Conservation (phyloP, 192 early-diverging fungal species). For the Coemansia sp. region DNA sequence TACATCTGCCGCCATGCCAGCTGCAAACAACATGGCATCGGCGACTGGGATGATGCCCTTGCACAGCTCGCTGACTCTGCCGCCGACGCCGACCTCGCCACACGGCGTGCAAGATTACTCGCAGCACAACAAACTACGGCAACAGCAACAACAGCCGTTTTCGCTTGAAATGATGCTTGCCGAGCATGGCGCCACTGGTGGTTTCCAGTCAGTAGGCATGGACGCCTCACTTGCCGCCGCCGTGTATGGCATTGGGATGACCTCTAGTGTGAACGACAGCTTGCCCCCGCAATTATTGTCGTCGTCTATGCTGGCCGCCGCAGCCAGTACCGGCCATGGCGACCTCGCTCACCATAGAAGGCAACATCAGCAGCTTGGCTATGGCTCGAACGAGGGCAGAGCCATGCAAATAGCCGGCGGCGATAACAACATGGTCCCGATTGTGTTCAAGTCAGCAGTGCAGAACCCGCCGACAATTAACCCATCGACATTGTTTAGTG, state of each 20-base stretch:
- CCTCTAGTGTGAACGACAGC: slow-evolving; percentile 15
- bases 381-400: background rate
- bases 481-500: slow-evolving; percentile 18
- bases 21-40: slow-evolving; percentile 2
- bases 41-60: slow-evolving; percentile 9
- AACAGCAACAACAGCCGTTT: slow-evolving; percentile 15
- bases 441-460: slow-evolving; percentile 43
- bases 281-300: slow-evolving; percentile 17
- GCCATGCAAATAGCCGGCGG: slow-evolving; percentile 8
- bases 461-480: slow-evolving; percentile 45
- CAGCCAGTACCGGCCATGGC: background rate
- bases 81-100: slow-evolving; percentile 39
- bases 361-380: background rate
- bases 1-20: background rate
- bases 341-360: background rate
- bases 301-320: slow-evolving; percentile 2
- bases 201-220: slow-evolving; percentile 19
- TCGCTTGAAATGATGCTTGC: slow-evolving; percentile 40
- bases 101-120: slow-evolving; percentile 35
- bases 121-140: slow-evolving; percentile 39
- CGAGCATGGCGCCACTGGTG: slow-evolving; percentile 3
- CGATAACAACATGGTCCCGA: slow-evolving; percentile 28
- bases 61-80: slow-evolving; percentile 53
- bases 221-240: slow-evolving; percentile 44
- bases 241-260: slow-evolving; percentile 30